Evolutionary conservation across 2,329 filamentous ascomycete species (phyloP).

Genomic region (Ascochyta koolunga): DNA sequence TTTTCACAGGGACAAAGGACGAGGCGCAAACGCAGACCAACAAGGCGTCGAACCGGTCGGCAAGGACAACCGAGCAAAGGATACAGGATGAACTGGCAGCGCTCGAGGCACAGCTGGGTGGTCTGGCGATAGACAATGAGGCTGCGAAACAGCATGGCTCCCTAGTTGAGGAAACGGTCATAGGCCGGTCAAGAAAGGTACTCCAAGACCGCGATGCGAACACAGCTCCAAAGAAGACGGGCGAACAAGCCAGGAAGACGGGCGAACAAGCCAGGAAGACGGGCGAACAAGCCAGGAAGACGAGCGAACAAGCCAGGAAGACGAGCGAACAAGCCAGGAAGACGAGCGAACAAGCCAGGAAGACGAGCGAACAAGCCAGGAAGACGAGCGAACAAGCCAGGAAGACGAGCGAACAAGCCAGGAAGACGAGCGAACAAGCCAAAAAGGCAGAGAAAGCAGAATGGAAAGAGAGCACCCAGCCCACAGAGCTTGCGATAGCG

Average conservation of each 20-base stretch:
- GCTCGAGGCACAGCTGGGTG: conserved; percentile 9
- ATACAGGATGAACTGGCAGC: conserved; percentile 9
- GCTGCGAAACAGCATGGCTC: neutral
- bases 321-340: neutral
- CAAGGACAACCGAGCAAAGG: conserved; percentile 5
- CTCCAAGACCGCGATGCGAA: conserved; percentile 22
- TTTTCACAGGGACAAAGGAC: conserved; percentile 8
- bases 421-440: neutral
- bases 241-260: neutral
- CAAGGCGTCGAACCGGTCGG: neutral
- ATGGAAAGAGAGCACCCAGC: neutral
- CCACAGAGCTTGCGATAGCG: neutral
- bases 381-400: neutral
- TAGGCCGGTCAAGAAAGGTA: conserved; percentile 10
- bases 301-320: neutral
- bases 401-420: neutral
- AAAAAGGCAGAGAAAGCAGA: neutral
- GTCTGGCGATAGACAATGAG: neutral
- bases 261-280: neutral
- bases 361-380: neutral
- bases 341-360: neutral
- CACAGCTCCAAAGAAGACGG: conserved; percentile 2
- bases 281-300: too few species aligned
- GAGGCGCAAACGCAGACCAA: neutral
- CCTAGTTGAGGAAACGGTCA: neutral